Conservation (phyloP, 208 protist genomes). For the Crithidia bombi region DNA sequence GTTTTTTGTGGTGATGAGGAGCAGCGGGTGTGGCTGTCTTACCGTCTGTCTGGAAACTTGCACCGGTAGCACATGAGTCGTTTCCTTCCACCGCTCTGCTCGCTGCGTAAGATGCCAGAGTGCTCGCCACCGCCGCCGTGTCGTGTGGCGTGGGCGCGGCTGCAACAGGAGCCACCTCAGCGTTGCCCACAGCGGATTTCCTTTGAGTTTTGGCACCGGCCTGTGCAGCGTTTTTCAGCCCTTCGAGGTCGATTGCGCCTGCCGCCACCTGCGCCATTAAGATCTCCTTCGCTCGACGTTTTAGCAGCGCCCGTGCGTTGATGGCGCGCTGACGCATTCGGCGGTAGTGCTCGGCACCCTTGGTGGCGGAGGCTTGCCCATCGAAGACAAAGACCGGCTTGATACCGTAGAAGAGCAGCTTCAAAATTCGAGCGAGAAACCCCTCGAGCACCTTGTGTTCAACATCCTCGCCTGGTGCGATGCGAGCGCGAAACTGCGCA, state of each 20-base stretch:
- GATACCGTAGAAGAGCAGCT: slow-evolving; percentile 90
- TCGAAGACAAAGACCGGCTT: slow-evolving; percentile 91
- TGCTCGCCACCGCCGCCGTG: too few species aligned
- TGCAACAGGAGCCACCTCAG: neutral
- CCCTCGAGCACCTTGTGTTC: slow-evolving; percentile 75
- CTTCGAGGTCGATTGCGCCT: slow-evolving; percentile 48
- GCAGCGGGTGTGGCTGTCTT: neutral
- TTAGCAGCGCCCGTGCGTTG: slow-evolving; percentile 42
- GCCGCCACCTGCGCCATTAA: slow-evolving; percentile 69
- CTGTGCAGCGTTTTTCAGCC: slow-evolving; percentile 17
- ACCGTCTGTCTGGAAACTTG: neutral
- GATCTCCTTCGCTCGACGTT: slow-evolving; percentile 67
- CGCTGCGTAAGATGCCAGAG: too few species aligned
- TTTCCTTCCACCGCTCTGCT: too few species aligned
- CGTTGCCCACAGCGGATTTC: neutral
- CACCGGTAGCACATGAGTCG: neutral
- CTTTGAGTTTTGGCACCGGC: neutral
- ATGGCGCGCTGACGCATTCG: slow-evolving; percentile 43
- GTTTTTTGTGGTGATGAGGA: neutral
- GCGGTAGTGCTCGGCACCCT: slow-evolving; percentile 65
- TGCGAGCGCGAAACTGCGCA: slow-evolving; percentile 69
- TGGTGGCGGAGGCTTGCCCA: slow-evolving; percentile 57
- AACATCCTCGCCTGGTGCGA: slow-evolving; percentile 44
- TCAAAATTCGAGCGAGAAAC: slow-evolving; percentile 84
- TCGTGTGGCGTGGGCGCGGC: too few species aligned